phyloP scores from a whole-genome alignment of 2,329 filamentous ascomycete species.

The Bipolaris bicolor region DNA sequence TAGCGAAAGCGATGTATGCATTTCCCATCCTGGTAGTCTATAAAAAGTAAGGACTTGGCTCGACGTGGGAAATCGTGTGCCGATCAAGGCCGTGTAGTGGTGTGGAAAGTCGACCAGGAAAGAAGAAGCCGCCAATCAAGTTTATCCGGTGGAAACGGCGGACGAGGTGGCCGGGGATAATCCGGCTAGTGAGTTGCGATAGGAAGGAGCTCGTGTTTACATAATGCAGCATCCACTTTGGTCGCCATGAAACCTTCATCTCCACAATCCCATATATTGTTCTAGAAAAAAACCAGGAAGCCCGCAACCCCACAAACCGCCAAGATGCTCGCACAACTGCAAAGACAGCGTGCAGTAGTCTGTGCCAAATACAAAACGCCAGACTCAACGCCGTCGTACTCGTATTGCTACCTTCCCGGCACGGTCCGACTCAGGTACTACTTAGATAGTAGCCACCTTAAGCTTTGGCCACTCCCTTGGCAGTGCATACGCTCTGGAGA shows the following conservation, averaged over 20 bases:
- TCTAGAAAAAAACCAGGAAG: too few relatives aligned
- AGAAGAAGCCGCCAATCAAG: neutral
- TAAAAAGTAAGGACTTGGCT: neutral
- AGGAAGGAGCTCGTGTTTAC: neutral
- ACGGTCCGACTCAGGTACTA: neutral
- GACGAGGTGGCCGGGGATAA: neutral
- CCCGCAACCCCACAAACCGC: too few relatives aligned
- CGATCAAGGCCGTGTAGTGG: neutral
- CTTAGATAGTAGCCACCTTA: too few relatives aligned
- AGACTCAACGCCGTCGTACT: neutral
- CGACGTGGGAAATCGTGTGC: neutral
- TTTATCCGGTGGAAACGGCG: neutral
- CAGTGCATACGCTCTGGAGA: neutral
- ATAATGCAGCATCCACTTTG: too few relatives aligned
- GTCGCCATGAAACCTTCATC: too few relatives aligned
- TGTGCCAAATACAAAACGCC: neutral
- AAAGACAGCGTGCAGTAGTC: too few relatives aligned
- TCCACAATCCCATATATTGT: too few relatives aligned
- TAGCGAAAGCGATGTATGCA: neutral
- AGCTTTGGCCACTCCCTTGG: neutral
- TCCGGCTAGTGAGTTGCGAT: neutral
- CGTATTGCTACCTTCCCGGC: neutral
- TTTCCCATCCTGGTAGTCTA: neutral
- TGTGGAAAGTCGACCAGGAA: neutral
- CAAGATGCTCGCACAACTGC: too few relatives aligned